Percentiles rank a stretch among this genome's conserved stretches.
These are phyloP conservation scores for Asterophora lycoperdoides DNA, from an alignment of 768 basidiomycete species.

Conservation along the genomic window DNA sequence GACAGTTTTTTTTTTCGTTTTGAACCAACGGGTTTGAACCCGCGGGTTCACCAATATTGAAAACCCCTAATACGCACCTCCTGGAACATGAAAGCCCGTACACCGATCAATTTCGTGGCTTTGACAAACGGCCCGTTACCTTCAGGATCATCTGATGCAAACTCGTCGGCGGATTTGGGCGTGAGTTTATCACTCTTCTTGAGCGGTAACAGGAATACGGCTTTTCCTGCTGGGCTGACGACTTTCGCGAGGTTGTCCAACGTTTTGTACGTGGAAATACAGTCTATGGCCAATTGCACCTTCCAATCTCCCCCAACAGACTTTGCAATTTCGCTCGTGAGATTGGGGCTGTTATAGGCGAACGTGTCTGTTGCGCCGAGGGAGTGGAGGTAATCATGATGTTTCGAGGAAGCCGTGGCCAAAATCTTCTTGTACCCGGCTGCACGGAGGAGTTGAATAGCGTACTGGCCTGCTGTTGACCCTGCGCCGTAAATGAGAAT, in stretches of 20 bases:
- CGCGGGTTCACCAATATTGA: no score
- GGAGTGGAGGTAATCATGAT: constrained; percentile 17
- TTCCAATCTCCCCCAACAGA: constrained; percentile 24
- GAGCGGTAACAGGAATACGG: constrained; percentile 43
- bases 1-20: no score
- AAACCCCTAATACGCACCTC: no score
- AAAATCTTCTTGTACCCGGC: constrained; percentile 37
- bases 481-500: constrained; percentile 43
- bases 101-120: constrained; percentile 31
- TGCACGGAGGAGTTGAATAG: constrained; percentile 29
- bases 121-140: constrained; percentile 35
- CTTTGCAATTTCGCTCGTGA: constrained; percentile 25
- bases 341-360: constrained; percentile 30
- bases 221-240: constrained; percentile 32
- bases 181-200: constrained; percentile 39
- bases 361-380: constrained; percentile 35
- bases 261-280: constrained; percentile 29
- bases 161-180: constrained; percentile 22
- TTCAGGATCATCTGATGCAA: constrained; percentile 31
- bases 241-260: constrained; percentile 34
- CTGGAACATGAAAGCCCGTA: constrained; percentile 39
- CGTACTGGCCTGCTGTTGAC: constrained; percentile 34
- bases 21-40: no score
- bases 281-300: constrained; percentile 30
- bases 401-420: constrained; percentile 31